Base-by-base conservation (phyloP, 2,329 filamentous ascomycete species). In the Colletotrichum zoysiae region DNA sequence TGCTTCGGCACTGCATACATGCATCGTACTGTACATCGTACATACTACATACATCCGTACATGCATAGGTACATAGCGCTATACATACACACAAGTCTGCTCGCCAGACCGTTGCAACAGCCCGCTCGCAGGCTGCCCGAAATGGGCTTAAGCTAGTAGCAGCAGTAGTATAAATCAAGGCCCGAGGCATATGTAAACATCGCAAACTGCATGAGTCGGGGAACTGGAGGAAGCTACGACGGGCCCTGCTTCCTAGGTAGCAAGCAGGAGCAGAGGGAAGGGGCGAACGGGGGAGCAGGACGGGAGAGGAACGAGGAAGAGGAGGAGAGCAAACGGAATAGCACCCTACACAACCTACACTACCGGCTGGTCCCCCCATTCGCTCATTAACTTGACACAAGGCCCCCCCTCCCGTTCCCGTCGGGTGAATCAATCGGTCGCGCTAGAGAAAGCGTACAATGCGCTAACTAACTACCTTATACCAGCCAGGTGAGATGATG, bases 321-420 rank as follows among this genome's bases (percentile, higher is more conserved):
- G 42, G 42, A 44, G 18, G 16, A 44, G 18, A 12, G 48, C 42
- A 18, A 57, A 42, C 44, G 46, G 46, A 44, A 71, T 40, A 18
- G 65, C 65, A 51, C 65, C 65, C 18, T 5, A 68, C 68, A 71
- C n/a, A n/a, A n/a, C n/a, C 64, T 30, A 30, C 30, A 30, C 65
- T 71, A 42, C 65, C 69, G 59, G 59, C 53, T 38, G 35, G 8
- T 58, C 44, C 59, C 65, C 69, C 44, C 7, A 46, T 50, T 53
- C n/a, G 16, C 16, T 53, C n/a, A 50, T 69, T 33, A 63, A 71
- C 69, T 35, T 71, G 65, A 71, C 53, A 69, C 65, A 68, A 51
- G 53, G 30, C 30, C 30, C 3, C 30, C 30, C 30, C 2, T 20
- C 58, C 51, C 56, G 69, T 64, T 20, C 58, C 51, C 56, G 69